Conservation (phyloP, 176 grass and related monocot genomes). For the Lolium rigidum region DNA sequence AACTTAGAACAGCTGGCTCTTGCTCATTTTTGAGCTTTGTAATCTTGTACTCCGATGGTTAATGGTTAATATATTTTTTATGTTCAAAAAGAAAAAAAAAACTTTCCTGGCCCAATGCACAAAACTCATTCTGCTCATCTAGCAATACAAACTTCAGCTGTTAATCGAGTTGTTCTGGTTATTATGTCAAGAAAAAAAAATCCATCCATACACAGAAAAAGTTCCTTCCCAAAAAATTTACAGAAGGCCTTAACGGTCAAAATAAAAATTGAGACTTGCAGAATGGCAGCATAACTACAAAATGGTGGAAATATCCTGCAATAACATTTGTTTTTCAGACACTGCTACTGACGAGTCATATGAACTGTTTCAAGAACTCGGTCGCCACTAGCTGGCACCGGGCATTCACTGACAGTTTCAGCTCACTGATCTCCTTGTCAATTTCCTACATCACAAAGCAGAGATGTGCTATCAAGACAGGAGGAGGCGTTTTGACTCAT, state of each 20-base stretch:
- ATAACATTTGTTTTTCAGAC: not conserved
- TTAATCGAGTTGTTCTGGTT: too few species aligned
- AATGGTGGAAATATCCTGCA: not conserved
- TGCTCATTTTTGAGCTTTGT: too few species aligned
- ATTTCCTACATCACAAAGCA: too few species aligned
- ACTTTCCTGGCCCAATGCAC: too few species aligned
- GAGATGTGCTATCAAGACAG: too few species aligned
- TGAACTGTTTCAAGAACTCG: conserved; percentile 95
- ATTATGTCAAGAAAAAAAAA: not conserved
- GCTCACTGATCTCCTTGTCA: not conserved
- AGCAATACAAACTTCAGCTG: too few species aligned
- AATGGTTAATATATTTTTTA: too few species aligned
- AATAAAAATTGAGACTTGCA: not conserved
- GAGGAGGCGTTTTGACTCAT: too few species aligned
- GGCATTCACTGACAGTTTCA: conserved; percentile 20
- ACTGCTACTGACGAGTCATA: conserved; percentile 43
- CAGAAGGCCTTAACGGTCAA: not conserved
- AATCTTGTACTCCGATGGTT: too few species aligned
- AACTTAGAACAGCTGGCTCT: too few species aligned
- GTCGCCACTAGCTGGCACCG: conserved; percentile 86
- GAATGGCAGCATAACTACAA: not conserved
- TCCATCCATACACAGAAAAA: not conserved
- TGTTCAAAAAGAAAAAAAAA: too few species aligned
- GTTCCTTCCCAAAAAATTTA: not conserved
- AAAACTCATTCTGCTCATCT: too few species aligned